phyloP scores from a whole-genome alignment of 768 basidiomycete genomes.

The Hypholoma sublateritium region DNA sequence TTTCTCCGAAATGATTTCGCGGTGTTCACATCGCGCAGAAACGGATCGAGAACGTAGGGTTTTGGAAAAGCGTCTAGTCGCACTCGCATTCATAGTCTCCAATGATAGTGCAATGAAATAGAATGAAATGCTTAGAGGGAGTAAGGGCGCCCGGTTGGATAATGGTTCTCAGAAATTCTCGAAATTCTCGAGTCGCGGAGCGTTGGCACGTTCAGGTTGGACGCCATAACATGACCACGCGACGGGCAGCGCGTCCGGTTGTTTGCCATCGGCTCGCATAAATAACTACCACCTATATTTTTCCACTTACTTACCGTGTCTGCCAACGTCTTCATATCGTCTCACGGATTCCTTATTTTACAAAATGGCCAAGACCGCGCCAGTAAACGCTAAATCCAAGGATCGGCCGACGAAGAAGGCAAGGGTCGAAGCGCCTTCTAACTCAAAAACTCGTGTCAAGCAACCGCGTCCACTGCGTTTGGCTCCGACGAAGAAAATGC shows the following conservation, averaged over 20 bases:
- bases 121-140: not conserved
- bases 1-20: slow-evolving; percentile 30
- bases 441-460: slow-evolving; percentile 11
- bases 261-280: slow-evolving; percentile 13
- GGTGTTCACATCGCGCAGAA: slow-evolving; percentile 22
- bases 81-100: slow-evolving; percentile 18
- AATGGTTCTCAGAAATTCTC: no score
- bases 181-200: no score
- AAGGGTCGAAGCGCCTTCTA: slow-evolving; percentile 14
- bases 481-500: not conserved
- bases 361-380: slow-evolving; percentile 13
- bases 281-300: slow-evolving; percentile 14
- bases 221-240: not conserved
- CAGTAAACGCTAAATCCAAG: slow-evolving; percentile 1
- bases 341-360: no score
- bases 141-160: no score
- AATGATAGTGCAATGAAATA: not conserved
- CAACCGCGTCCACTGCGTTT: not conserved
- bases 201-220: no score
- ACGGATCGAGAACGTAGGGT: not conserved
- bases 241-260: slow-evolving; percentile 1
- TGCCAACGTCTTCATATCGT: not conserved
- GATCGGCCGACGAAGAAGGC: slow-evolving; percentile 29
- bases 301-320: no score
- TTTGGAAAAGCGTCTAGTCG: slow-evolving; percentile 11